Evolutionary conservation across 2,329 filamentous ascomycete genomes (phyloP), one percentile per base, ranked within the genome.

Genomic region (Elsinoe fawcettii): DNA sequence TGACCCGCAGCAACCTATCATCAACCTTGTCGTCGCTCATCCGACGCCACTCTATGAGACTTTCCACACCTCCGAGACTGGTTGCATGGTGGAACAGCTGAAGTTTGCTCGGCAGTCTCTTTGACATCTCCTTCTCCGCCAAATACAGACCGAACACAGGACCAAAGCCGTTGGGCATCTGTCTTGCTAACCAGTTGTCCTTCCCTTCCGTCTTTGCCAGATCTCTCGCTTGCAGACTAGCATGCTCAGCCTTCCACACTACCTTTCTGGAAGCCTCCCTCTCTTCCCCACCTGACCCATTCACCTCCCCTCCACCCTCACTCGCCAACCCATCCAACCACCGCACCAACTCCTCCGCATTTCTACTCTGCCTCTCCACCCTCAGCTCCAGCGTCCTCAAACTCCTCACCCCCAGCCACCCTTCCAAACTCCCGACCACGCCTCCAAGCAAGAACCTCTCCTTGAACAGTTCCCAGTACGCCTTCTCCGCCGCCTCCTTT

Each of bases 41-140:
- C 49, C 87, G 82, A 59, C 93, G 80, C 93, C 93, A 99, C 79
- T 99, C 93, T 64, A 99, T 91, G 75, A 97, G 73, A 67, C 89
- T 93, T 80, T 97, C 93, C 8, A 97, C 90, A 3, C 93, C 92
- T 2, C 93, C 93, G 25, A 97, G 73, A 70, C 88, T 95, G 2
- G 93, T 99, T 5, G 93, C 93, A 72, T 99, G 93, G 65, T 96
- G 89, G 75, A 97, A 97, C 44, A 96, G 79, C 2, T 77, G 69
- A 69, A 97, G 73, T 70, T 88, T 87, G 66, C 85, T 87, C 2
- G 93, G 93, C 61, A 99, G 72, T 27, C 75, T 71, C 62, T 78
- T 81, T 2, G 93, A 91, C 54, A 80, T 67, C 1, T 76, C 73
- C 60, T 80, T 76, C 2, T 79, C 74, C 65, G 80, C 80, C 74